Percentiles rank a stretch among this genome's conserved stretches.
phyloP scores from a whole-genome alignment of 73 alveolate species.

The Durusdinium trenchii region DNA sequence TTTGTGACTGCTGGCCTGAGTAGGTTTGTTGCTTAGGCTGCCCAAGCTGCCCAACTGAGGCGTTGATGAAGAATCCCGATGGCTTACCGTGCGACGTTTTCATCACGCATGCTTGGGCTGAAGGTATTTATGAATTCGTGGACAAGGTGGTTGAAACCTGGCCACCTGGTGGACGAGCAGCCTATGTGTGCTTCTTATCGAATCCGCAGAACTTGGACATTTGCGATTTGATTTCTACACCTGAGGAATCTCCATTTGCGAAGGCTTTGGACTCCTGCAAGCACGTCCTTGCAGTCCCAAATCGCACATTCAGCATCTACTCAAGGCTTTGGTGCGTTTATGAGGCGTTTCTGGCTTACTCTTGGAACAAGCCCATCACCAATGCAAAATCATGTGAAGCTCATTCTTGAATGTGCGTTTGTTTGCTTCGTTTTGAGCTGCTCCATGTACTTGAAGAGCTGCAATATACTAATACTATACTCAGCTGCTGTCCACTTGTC shows the following conservation, averaged over 20 bases:
- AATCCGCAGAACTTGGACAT: slow-evolving; percentile 39
- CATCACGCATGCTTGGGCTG: slow-evolving; percentile 46
- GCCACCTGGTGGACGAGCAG: neutral
- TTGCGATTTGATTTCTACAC: neutral
- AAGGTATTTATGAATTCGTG: slow-evolving; percentile 33
- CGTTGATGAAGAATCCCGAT: neutral
- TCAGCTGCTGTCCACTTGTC: neutral
- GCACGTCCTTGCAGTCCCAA: no score
- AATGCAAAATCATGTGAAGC: no score
- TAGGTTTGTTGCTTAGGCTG: no score
- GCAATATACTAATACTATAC: neutral
- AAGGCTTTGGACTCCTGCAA: neutral
- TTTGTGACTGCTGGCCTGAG: no score
- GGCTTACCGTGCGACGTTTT: slow-evolving; percentile 10
- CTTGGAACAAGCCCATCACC: no score
- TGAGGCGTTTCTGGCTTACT: no score
- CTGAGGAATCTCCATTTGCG: slow-evolving; percentile 21
- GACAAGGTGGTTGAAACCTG: neutral
- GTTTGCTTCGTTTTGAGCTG: neutral
- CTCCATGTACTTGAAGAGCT: neutral
- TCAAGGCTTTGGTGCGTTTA: no score
- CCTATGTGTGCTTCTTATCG: slow-evolving; percentile 20
- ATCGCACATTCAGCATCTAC: no score
- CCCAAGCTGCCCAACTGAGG: neutral
- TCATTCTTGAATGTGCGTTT: no score